phyloP scores from a whole-genome alignment of 1,284 basidiomycete species.

The Mixia osmundae region DNA sequence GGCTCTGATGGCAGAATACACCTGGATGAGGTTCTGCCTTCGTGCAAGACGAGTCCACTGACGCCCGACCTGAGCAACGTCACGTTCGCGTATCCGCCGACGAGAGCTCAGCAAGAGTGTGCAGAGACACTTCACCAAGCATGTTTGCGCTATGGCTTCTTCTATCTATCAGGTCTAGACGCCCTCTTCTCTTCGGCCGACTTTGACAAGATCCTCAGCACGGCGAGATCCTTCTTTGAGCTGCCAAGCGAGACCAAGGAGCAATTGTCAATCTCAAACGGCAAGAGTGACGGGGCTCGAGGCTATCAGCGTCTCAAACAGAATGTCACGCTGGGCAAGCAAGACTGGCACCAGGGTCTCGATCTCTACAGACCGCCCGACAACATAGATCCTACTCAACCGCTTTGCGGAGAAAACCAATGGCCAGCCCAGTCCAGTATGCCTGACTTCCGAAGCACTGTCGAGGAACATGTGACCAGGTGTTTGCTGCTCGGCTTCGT shows the following conservation, averaged over 20 bases:
- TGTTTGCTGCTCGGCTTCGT: conserved; percentile 53
- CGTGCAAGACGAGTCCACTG: too few relatives aligned
- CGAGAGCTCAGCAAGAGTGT: neutral
- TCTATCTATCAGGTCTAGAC: conserved; percentile 38
- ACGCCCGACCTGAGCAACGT: too few relatives aligned
- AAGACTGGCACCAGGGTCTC: conserved; percentile 60
- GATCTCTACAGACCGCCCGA: conserved; percentile 37
- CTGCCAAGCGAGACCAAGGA: too few relatives aligned
- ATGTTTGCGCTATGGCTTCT: conserved; percentile 57
- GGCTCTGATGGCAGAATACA: too few relatives aligned
- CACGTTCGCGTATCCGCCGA: conserved; percentile 24
- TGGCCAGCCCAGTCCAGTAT: conserved; percentile 35
- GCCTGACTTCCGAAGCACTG: conserved; percentile 34
- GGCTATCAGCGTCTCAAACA: conserved; percentile 34
- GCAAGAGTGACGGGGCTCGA: conserved; percentile 31
- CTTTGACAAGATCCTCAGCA: conserved; percentile 38
- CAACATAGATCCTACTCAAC: conserved; percentile 25
- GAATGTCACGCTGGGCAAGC: conserved; percentile 59
- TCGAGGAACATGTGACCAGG: conserved; percentile 48
- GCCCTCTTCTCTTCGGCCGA: conserved; percentile 36
- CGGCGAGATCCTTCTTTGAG: conserved; percentile 56
- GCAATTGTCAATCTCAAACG: conserved; percentile 34
- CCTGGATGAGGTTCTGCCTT: too few relatives aligned
- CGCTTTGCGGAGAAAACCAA: conserved; percentile 57
- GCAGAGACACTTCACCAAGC: conserved; percentile 41